These are phyloP conservation scores for Diutina sp. DNA, from an alignment of 1,139 yeast genomes.

Conservation along the genomic window DNA sequence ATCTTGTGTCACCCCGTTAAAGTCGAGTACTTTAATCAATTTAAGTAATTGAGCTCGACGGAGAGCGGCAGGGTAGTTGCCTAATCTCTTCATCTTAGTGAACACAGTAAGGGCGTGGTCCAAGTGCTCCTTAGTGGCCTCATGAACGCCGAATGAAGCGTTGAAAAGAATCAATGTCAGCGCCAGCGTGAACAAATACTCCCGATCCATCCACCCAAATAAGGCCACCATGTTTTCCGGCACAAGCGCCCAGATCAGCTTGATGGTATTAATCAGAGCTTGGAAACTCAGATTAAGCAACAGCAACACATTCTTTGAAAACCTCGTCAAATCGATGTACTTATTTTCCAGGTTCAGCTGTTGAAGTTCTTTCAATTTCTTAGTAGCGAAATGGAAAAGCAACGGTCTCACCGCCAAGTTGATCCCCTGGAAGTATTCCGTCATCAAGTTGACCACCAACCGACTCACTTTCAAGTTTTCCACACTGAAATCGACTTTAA, in stretches of 20 bases:
- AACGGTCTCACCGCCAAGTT: constrained; percentile 75
- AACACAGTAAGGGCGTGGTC: constrained; percentile 64
- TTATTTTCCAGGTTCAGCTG: constrained; percentile 28
- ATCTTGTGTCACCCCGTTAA: constrained; percentile 50
- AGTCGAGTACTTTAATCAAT: constrained; percentile 51
- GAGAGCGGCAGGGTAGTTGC: constrained; percentile 68
- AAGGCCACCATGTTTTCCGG: constrained; percentile 72
- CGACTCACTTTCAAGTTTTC: constrained; percentile 49
- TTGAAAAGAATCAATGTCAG: constrained; percentile 66
- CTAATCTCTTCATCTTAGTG: constrained; percentile 62
- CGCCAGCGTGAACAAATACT: constrained; percentile 69
- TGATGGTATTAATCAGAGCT: constrained; percentile 69
- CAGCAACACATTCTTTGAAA: constrained; percentile 55
- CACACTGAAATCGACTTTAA: constrained; percentile 50
- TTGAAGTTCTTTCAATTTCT: constrained; percentile 45
- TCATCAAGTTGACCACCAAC: constrained; percentile 64
- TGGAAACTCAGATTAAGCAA: constrained; percentile 71
- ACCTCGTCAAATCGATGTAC: constrained; percentile 55
- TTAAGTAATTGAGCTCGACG: constrained; percentile 62
- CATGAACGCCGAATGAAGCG: constrained; percentile 76
- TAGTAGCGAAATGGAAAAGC: constrained; percentile 65
- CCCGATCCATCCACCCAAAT: constrained; percentile 86
- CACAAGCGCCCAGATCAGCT: constrained; percentile 59
- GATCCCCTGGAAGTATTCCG: constrained; percentile 79
- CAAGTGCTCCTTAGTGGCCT: constrained; percentile 57